A percentile compares a stretch with the other conserved stretches of the same genome.
Evolutionary conservation across 768 basidiomycete species (phyloP).

Genomic region (Clavulina sp.): DNA sequence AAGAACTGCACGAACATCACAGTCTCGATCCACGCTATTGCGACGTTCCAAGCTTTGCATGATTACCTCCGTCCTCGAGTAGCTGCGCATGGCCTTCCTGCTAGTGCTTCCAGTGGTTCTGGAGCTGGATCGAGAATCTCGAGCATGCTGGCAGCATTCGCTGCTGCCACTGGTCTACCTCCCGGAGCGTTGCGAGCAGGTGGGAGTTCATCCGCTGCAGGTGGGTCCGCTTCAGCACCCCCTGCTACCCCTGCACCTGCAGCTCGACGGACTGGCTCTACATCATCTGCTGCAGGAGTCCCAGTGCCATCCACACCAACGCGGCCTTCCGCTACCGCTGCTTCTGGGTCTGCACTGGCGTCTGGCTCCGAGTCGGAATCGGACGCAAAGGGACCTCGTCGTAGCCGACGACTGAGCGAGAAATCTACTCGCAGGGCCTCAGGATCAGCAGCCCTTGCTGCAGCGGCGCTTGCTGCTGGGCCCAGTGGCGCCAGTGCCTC

Average conservation of each 20-base stretch:
- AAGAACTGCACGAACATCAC: constrained; percentile 64
- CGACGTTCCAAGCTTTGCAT: constrained; percentile 91
- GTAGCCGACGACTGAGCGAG: constrained; percentile 67
- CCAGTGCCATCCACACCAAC: constrained; percentile 18
- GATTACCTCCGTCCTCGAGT: constrained; percentile 90
- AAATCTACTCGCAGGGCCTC: too few relatives aligned
- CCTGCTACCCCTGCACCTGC: constrained; percentile 16
- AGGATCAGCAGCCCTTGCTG: too few relatives aligned
- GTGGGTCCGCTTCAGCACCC: not conserved
- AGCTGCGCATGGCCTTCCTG: constrained; percentile 28
- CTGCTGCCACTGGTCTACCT: constrained; percentile 49
- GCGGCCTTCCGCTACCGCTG: constrained; percentile 3
- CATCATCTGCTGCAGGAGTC: constrained; percentile 24
- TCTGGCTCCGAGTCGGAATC: not conserved
- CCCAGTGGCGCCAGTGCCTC: too few relatives aligned
- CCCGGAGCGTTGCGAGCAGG: constrained; percentile 24
- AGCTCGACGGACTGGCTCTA: constrained; percentile 14
- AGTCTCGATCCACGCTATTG: constrained; percentile 95
- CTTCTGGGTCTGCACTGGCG: not conserved
- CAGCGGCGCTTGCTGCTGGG: too few relatives aligned
- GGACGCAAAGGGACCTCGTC: constrained; percentile 35
- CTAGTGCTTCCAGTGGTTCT: not conserved
- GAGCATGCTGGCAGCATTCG: constrained; percentile 81
- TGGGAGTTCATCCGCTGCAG: too few relatives aligned
- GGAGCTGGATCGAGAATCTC: constrained; percentile 38